Base-by-base conservation (phyloP, 306 rosid species). In the Potentilla sterilis region DNA sequence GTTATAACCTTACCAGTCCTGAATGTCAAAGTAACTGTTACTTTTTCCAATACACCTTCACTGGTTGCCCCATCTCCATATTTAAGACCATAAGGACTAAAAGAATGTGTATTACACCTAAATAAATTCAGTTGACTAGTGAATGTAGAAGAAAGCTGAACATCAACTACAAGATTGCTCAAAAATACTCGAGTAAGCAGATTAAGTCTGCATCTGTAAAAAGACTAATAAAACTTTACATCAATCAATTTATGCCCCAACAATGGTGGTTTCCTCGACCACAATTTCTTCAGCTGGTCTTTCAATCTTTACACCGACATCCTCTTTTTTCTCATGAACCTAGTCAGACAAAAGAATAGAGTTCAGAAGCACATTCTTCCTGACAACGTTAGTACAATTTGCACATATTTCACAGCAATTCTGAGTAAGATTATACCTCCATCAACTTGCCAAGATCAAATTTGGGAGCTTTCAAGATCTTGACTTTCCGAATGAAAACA, bases 401-500 rank as follows among this genome's bases (percentile, higher is more conserved):
- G 28, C 28, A 54, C 1, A 37, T 37, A 18, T 16, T 64, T 57
- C 15, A 11, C 15, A 11, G 43, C 19, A 70, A 32, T 43, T 48
- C 44, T 70, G 7, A 4, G 18, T 10, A 11, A 10, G 34, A 28
- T 7, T 6, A 57, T 86, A 88, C 98, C 97, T 91, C 98, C 98
- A 91, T 91, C 79, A 94, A 80, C 77, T 90, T 94, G 57, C 96
- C 94, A 69, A 94, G 96, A 83, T 94, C 98, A 65, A 94, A 94
- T 80, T 91, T 94, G 1, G 98, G 98, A 76, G 97, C 96, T 81
- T 94, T 94, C 79, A 94, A 81, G 83, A 94, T 90, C 81, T 91
- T 93, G 69, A 91, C 98, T 78, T 93, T 93, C 2, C 97, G 81
- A 8, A 93, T 90, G 78, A 89, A 93, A 49, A 93, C 97, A 75